Percentiles rank a stretch among this genome's conserved stretches.
These are phyloP conservation scores for Hirschioporus abietinus DNA, from an alignment of 768 basidiomycete genomes.

Conservation along the genomic window DNA sequence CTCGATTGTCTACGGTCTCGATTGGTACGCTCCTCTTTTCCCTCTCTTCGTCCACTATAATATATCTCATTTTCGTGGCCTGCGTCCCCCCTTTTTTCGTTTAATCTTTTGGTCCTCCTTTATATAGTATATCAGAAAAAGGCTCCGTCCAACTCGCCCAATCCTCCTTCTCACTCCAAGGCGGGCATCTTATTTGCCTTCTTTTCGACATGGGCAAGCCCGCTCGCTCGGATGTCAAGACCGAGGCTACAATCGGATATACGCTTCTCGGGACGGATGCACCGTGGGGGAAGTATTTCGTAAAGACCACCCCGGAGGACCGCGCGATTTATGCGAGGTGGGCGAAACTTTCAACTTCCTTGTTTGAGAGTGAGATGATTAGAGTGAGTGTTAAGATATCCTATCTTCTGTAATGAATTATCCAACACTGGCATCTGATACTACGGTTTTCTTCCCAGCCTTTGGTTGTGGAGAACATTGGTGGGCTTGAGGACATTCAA, in stretches of 20 bases:
- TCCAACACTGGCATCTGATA: background rate
- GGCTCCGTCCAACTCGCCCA: background rate
- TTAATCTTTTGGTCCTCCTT: background rate
- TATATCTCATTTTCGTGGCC: no score
- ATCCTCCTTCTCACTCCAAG: background rate
- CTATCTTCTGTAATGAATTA: background rate
- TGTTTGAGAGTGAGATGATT: background rate
- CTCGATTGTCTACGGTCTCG: slow-evolving; percentile 20
- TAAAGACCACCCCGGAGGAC: background rate
- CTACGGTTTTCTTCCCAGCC: slow-evolving; percentile 13
- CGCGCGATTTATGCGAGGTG: background rate
- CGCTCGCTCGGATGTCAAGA: background rate
- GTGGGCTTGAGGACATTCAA: slow-evolving; percentile 23
- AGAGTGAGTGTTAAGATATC: background rate
- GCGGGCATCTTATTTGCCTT: background rate
- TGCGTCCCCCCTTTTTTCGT: background rate
- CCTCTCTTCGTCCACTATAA: background rate
- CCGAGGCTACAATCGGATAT: background rate
- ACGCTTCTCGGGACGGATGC: background rate
- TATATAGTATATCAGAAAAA: background rate
- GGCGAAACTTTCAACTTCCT: background rate
- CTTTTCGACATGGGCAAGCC: background rate
- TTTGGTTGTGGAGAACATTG: slow-evolving; percentile 10
- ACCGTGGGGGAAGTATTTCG: background rate
- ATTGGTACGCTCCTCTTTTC: slow-evolving; percentile 7